Percentiles rank a stretch among this genome's conserved stretches.
phyloP scores from a whole-genome alignment of 2,329 filamentous ascomycete species.

The Colletotrichum nymphaeae region DNA sequence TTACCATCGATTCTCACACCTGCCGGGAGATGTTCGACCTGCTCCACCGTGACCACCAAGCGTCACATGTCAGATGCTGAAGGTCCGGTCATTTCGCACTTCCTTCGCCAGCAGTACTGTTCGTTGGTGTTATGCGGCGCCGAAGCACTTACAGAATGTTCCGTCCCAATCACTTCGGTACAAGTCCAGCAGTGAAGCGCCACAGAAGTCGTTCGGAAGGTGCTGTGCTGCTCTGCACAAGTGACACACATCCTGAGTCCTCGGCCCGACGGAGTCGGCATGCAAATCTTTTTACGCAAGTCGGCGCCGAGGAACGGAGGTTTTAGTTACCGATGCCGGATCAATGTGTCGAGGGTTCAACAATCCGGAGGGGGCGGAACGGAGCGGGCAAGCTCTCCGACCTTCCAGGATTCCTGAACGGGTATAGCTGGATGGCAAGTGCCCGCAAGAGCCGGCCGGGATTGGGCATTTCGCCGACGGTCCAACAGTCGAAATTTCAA shows the following conservation, averaged over 20 bases:
- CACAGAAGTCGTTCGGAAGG: not conserved
- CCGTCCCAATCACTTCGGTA: not conserved
- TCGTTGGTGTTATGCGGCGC: not conserved
- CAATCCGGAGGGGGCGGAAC: constrained; percentile 9
- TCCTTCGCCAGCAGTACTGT: not conserved
- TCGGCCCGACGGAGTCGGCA: not conserved
- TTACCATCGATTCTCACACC: not conserved
- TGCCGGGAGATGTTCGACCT: not conserved
- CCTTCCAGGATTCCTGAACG: no score
- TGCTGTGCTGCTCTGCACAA: not conserved
- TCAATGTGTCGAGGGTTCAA: not conserved
- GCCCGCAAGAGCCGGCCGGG: constrained; percentile 7
- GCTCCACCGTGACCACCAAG: no score
- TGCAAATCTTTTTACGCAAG: not conserved
- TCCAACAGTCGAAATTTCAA: not conserved
- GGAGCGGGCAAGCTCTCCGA: not conserved
- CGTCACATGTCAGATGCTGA: no score
- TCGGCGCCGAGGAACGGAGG: constrained; percentile 4
- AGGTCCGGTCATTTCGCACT: not conserved
- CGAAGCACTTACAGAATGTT: not conserved
- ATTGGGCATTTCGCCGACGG: constrained; percentile 1
- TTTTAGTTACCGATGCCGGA: constrained; percentile 1
- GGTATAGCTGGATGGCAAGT: not conserved
- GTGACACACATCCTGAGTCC: not conserved
- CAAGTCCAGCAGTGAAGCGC: not conserved